A percentile compares a stretch with the other conserved stretches of the same genome.
Evolutionary conservation across 2,329 filamentous ascomycete species (phyloP).

Genomic region (Rachicladosporium sp.): DNA sequence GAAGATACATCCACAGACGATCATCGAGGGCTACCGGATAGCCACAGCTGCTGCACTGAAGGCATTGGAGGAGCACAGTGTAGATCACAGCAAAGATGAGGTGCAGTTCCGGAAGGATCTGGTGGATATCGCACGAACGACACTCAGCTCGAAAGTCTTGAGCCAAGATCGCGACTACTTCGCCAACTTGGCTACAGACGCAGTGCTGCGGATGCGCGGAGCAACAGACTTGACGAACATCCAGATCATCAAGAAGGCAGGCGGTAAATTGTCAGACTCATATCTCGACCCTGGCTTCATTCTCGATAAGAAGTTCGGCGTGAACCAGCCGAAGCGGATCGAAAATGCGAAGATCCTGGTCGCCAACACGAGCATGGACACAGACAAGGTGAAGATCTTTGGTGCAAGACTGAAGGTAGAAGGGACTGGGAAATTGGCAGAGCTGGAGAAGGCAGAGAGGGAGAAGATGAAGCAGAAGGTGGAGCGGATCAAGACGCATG

Average conservation of each 20-base stretch:
- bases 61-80: conserved; percentile 70
- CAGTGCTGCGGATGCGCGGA: conserved; percentile 76
- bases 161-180: conserved; percentile 91
- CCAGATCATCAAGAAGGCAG: conserved; percentile 98
- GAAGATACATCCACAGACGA: conserved; percentile 98
- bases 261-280: conserved; percentile 92
- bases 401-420: conserved; percentile 93
- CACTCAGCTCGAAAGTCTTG: conserved; percentile 92
- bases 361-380: conserved; percentile 98
- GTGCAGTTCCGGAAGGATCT: conserved; percentile 83
- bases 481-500: conserved; percentile 95
- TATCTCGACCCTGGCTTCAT: conserved; percentile 98
- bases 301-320: conserved; percentile 96
- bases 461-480: conserved; percentile 99
- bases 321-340: conserved; percentile 93
- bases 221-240: conserved; percentile 94
- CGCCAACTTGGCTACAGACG: conserved; percentile 76
- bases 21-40: conserved; percentile 98
- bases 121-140: conserved; percentile 81
- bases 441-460: conserved; percentile 92
- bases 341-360: conserved; percentile 98
- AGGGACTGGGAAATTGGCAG: conserved; percentile 92
- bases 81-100: conserved; percentile 76
- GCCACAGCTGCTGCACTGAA: conserved; percentile 77
- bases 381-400: conserved; percentile 99